Base-by-base conservation (phyloP, 805 yeast genomes). In the Kodamaea hsintzibuensis region DNA sequence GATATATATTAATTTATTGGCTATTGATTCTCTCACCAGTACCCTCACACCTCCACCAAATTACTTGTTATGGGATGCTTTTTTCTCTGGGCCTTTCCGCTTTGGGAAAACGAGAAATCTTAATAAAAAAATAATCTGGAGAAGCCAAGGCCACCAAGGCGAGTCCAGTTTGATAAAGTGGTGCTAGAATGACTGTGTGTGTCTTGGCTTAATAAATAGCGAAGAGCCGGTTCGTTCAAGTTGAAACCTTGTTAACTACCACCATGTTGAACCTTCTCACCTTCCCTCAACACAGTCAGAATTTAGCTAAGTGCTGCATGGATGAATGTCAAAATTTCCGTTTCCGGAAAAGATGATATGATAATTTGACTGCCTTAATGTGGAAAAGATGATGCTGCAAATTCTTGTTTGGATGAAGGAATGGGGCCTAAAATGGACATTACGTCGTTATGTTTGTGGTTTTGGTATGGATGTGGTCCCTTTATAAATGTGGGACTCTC, bases 1-100 rank as follows among this genome's bases (percentile, higher is more conserved):
- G 51, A 14, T 55, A 63, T 37, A 47, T 55, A 4, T 40, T 22
- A n/a, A n/a, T n/a, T n/a, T n/a, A n/a, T n/a, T n/a, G n/a, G n/a
- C n/a, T n/a, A n/a, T n/a, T n/a, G n/a, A n/a, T n/a, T n/a, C n/a
- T n/a, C n/a, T n/a, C n/a, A n/a, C n/a, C n/a, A n/a, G n/a, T n/a
- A n/a, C n/a, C n/a, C n/a, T n/a, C n/a, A n/a, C n/a, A n/a, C n/a
- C n/a, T n/a, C n/a, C n/a, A n/a, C n/a, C n/a, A n/a, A 7, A 27
- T 27, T 27, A 27, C 33, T 27, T 30, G 3, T 30, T 30, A 30
- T 30, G 35, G 35, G 35, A 10, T 2, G 3, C 2, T 5, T 30
- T 30, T 30, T 8, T 30, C 35, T 30, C 8, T 3, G 10, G 8
- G 10, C 6, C 33, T 27, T 5, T 30, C 35, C 35, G 3, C 8